Evolutionary conservation across 2,329 filamentous ascomycete genomes (phyloP), one percentile per base, ranked within the genome.

Genomic region (Neobulgaria alba): DNA sequence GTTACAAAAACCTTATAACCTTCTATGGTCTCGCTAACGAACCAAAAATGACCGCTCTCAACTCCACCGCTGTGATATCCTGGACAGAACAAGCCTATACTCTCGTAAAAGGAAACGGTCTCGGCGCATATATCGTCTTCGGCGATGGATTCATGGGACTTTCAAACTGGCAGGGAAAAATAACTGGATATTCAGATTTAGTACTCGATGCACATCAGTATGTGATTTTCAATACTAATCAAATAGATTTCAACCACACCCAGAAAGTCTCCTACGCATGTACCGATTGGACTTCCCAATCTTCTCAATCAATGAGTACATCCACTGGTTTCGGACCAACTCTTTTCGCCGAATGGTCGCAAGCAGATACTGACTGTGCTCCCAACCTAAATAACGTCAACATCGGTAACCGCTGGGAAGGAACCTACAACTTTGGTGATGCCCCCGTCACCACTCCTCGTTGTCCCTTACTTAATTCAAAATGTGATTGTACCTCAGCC

Each of bases 171-270:
- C 80, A 95, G 60, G 86, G 85, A 30, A 73, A 84, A 60, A 74
- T 96, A 52, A 75, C 82, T 51, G 71, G 73, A 16, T 74, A 84
- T 57, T 71, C 81, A 34, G 75, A 80, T 49, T 69, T 96, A 50
- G 75, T 94, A 14, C 77, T 98, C n/a, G 92, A 98, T 63, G 92
- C 93, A 29, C 92, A 98, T 65, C 90, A 96, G 63, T 98, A 98
- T 63, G 86, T 94, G 57, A 95, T 95, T 62, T 98, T 98, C 73
- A 95, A 98, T 70, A 77, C 77, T 29, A 79, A 83, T 50, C 86
- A 94, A 62, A 83, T 98, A 57, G 75, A 77, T 35, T 81, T 83
- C 57, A 81, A 81, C 41, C 92, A 96, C 66, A 72, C 80, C 41
- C 73, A 81, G 51, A 95, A 95, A 66, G 73, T 96, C 42, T 71